These are phyloP conservation scores for Leishmania turanica DNA, from an alignment of 208 protist genomes.

Conservation along the genomic window DNA sequence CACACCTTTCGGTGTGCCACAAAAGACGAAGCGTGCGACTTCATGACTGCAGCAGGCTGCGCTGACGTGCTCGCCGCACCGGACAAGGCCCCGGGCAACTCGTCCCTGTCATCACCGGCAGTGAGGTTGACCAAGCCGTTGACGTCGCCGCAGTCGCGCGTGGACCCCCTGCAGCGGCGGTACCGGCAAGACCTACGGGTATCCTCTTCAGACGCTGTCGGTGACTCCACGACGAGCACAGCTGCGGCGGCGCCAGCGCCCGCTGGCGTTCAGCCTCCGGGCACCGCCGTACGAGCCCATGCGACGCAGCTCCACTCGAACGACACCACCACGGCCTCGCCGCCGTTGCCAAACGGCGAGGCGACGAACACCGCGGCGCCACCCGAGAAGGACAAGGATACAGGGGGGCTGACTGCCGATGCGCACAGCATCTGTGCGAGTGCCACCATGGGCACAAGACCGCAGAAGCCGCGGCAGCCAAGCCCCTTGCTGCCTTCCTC, in stretches of 20 bases:
- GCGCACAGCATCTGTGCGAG: neutral
- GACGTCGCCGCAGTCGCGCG: neutral
- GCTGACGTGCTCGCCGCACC: neutral
- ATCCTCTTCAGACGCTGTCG: neutral
- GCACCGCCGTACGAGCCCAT: constrained; percentile 14
- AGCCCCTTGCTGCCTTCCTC: neutral
- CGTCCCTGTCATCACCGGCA: neutral
- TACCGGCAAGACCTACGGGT: constrained; percentile 3
- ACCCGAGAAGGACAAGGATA: neutral
- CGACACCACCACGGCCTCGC: constrained; percentile 3
- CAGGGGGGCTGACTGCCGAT: neutral
- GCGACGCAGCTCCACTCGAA: neutral
- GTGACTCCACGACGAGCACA: neutral
- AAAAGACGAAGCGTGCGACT: neutral
- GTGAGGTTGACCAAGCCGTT: neutral
- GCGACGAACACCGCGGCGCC: neutral
- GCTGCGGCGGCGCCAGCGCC: neutral
- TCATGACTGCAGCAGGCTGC: neutral
- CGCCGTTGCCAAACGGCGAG: constrained; percentile 1
- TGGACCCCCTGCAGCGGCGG: constrained; percentile 28
- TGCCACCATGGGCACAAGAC: neutral
- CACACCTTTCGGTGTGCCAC: constrained; percentile 24
- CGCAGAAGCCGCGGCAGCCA: neutral
- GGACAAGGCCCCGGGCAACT: constrained; percentile 2
- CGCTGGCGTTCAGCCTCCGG: constrained; percentile 9